Conservation (phyloP, 2,329 filamentous ascomycete species). For the Colletotrichum theobromicola region DNA sequence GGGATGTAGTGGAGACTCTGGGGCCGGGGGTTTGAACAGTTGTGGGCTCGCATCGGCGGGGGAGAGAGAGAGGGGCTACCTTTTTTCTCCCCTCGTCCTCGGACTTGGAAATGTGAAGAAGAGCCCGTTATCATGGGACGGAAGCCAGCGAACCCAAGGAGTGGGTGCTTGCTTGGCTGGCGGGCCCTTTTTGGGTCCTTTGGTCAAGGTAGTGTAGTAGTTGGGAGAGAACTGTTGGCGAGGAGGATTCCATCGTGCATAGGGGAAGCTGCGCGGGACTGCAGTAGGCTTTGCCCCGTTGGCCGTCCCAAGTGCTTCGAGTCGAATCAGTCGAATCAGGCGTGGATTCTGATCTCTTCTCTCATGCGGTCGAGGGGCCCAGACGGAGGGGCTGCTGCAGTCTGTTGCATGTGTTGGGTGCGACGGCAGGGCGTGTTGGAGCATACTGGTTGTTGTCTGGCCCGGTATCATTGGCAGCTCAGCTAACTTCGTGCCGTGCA, state of each 20-base stretch:
- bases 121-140: background rate
- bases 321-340: conserved; percentile 5
- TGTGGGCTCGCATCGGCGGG: background rate
- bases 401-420: background rate
- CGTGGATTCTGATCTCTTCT: background rate
- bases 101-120: background rate
- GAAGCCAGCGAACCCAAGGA: background rate
- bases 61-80: background rate
- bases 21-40: background rate
- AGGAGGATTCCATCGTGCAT: background rate
- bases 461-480: background rate
- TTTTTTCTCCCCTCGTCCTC: background rate
- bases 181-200: background rate
- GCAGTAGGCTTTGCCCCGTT: background rate
- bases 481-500: background rate
- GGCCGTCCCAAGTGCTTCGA: background rate
- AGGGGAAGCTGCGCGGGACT: background rate
- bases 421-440: background rate
- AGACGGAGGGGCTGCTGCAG: background rate
- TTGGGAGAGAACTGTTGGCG: background rate
- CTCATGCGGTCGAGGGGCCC: background rate
- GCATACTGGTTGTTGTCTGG: background rate
- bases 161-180: background rate
- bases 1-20: background rate
- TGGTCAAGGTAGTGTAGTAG: background rate